These are phyloP conservation scores for Myriosclerotinia curreyana DNA, from an alignment of 2,329 filamentous ascomycete genomes.

Conservation along the genomic window DNA sequence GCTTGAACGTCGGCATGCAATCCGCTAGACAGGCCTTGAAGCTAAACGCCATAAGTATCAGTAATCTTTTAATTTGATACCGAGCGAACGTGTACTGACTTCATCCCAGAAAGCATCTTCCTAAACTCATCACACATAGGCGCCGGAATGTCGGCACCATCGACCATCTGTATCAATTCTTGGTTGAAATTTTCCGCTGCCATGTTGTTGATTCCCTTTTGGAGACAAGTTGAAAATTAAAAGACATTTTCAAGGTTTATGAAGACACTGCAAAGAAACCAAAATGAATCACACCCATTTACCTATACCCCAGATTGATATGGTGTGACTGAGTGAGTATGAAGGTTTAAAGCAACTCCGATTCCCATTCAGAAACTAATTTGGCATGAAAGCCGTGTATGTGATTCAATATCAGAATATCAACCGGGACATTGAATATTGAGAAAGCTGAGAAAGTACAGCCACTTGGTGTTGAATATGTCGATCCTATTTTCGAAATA, in stretches of 20 bases:
- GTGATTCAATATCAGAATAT: neutral
- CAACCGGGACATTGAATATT: neutral
- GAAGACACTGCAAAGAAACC: neutral
- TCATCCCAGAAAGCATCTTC: slow-evolving; percentile 34
- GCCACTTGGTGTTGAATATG: slow-evolving; percentile 13
- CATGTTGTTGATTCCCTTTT: slow-evolving; percentile 14
- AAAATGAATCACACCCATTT: slow-evolving; percentile 7
- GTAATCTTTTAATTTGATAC: neutral
- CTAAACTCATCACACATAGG: slow-evolving; percentile 28
- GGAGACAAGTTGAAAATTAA: slow-evolving; percentile 13
- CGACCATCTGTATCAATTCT: slow-evolving; percentile 39
- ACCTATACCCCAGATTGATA: neutral
- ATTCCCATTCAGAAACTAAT: slow-evolving; percentile 1
- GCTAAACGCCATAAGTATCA: slow-evolving; percentile 6
- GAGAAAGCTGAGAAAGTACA: neutral
- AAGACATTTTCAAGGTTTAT: slow-evolving; percentile 17
- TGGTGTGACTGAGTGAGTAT: neutral
- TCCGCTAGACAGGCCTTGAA: slow-evolving; percentile 19
- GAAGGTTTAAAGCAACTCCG: neutral
- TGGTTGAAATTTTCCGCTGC: slow-evolving; percentile 10
- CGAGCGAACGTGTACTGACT: slow-evolving; percentile 21
- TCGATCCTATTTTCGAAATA: slow-evolving; percentile 13
- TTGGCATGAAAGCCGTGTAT: neutral
- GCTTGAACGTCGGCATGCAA: slow-evolving; percentile 19
- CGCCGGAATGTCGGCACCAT: slow-evolving; percentile 31